phyloP scores from a whole-genome alignment of 2,329 filamentous ascomycete genomes.

The Penicillium fuscoglaucum region DNA sequence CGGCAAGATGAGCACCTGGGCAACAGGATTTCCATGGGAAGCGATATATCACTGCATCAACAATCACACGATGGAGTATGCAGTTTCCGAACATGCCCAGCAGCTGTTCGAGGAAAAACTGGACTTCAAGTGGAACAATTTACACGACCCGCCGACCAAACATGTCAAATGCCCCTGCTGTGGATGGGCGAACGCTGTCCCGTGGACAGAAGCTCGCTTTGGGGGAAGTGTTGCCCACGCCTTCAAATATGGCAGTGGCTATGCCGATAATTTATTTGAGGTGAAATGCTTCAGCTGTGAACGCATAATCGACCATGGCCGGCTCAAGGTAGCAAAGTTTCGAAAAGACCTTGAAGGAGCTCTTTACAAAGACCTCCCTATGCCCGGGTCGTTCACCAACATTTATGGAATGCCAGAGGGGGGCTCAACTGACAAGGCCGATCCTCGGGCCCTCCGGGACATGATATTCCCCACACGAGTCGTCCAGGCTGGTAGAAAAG shows the following conservation, averaged over 20 bases:
- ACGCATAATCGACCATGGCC: constrained; percentile 54
- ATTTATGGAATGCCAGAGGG: constrained; percentile 52
- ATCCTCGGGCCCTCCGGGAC: background rate
- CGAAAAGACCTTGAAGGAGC: constrained; percentile 55
- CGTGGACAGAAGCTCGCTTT: constrained; percentile 56
- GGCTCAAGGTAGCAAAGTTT: constrained; percentile 64
- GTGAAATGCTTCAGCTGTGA: constrained; percentile 54
- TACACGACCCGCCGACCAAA: constrained; percentile 52
- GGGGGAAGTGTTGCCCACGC: constrained; percentile 18
- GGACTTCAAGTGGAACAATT: constrained; percentile 58
- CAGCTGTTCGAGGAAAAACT: constrained; percentile 21
- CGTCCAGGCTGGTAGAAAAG: constrained; percentile 21
- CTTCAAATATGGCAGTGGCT: constrained; percentile 28
- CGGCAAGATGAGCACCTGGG: constrained; percentile 26
- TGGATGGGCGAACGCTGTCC: constrained; percentile 40
- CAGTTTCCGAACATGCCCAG: constrained; percentile 13
- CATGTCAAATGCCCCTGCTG: constrained; percentile 59
- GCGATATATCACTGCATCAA: constrained; percentile 20
- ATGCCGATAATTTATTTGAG: constrained; percentile 48
- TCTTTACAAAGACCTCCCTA: constrained; percentile 50
- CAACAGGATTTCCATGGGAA: constrained; percentile 25
- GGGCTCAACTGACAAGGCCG: background rate
- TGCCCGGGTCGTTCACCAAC: constrained; percentile 67
- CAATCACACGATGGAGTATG: constrained; percentile 21
- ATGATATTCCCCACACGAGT: constrained; percentile 25